Evolutionary conservation across 2,329 filamentous ascomycete genomes (phyloP).

Genomic region (Stagonosporopsis rhizophila): DNA sequence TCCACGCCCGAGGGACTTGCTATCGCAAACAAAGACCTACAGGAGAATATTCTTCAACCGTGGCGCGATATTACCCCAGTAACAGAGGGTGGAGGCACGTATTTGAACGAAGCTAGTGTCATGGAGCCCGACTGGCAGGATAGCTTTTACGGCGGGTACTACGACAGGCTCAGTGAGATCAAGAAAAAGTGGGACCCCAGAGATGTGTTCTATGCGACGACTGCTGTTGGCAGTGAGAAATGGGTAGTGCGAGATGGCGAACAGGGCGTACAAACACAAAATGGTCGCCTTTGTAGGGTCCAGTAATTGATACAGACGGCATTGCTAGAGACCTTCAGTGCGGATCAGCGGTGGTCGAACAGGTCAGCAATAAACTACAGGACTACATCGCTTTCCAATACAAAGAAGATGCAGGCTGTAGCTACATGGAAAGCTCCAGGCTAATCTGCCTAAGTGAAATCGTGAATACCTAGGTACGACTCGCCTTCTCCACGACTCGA

Average conservation of each 20-base stretch:
- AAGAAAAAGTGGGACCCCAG: conserved; percentile 34
- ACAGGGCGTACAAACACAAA: conserved; percentile 1
- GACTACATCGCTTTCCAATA: too few species aligned
- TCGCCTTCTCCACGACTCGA: too few species aligned
- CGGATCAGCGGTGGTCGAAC: too few species aligned
- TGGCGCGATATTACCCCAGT: neutral
- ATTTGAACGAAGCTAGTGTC: conserved; percentile 32
- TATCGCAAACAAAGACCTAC: neutral
- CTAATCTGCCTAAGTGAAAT: too few species aligned
- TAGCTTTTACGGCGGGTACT: conserved; percentile 34
- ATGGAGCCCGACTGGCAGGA: conserved; percentile 34
- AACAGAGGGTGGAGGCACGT: conserved; percentile 6
- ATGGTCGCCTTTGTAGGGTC: neutral
- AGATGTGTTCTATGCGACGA: conserved; percentile 31
- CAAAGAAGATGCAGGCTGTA: too few species aligned
- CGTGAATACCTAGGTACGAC: too few species aligned
- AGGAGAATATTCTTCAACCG: conserved; percentile 1
- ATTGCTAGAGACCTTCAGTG: neutral
- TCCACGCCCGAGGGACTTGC: neutral
- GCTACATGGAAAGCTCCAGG: too few species aligned
- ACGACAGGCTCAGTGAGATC: conserved; percentile 24
- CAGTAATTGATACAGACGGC: neutral
- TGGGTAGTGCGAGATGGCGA: conserved; percentile 13
- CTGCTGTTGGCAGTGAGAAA: conserved; percentile 29
- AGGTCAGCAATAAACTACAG: too few species aligned